Evolutionary conservation across 352 stramenopile species (phyloP).

Genomic region (Globisporangium echinulatum): DNA sequence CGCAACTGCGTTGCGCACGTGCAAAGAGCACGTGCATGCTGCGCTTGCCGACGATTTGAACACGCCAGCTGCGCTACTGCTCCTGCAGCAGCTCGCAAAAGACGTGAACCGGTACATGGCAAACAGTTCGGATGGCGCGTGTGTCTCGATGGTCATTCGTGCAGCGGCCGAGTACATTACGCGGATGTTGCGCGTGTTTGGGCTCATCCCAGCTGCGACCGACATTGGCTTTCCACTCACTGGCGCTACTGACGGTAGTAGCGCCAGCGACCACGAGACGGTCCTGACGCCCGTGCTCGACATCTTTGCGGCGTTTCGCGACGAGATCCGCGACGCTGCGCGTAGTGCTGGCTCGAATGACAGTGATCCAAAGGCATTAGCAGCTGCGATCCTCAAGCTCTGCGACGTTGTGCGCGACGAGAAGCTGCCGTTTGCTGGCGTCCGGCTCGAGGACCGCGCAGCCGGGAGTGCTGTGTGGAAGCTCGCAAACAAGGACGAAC

Average conservation of each 20-base stretch:
- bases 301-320: slow-evolving; percentile 85
- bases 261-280: slow-evolving; percentile 54
- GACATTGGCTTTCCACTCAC: slow-evolving; percentile 81
- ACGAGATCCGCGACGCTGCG: slow-evolving; percentile 69
- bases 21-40: slow-evolving; percentile 74
- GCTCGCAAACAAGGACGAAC: slow-evolving; percentile 85
- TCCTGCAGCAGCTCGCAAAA: slow-evolving; percentile 74
- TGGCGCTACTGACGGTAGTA: slow-evolving; percentile 22
- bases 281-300: slow-evolving; percentile 86
- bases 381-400: slow-evolving; percentile 62
- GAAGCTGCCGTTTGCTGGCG: slow-evolving; percentile 80
- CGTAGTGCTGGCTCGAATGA: slow-evolving; percentile 21
- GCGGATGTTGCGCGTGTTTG: slow-evolving; percentile 80
- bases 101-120: slow-evolving; percentile 81
- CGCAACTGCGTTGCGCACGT: slow-evolving; percentile 50
- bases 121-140: neutral
- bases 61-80: slow-evolving; percentile 74
- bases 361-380: slow-evolving; percentile 46
- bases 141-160: slow-evolving; percentile 74
- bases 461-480: slow-evolving; percentile 81
- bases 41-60: slow-evolving; percentile 89
- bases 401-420: slow-evolving; percentile 88
- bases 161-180: slow-evolving; percentile 86
- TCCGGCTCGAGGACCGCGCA: slow-evolving; percentile 84
- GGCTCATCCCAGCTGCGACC: slow-evolving; percentile 55